Percentiles rank a stretch among this genome's conserved stretches.
Conservation (phyloP, 1,139 yeast genomes). For the Sugiyamaella xylanicola region DNA sequence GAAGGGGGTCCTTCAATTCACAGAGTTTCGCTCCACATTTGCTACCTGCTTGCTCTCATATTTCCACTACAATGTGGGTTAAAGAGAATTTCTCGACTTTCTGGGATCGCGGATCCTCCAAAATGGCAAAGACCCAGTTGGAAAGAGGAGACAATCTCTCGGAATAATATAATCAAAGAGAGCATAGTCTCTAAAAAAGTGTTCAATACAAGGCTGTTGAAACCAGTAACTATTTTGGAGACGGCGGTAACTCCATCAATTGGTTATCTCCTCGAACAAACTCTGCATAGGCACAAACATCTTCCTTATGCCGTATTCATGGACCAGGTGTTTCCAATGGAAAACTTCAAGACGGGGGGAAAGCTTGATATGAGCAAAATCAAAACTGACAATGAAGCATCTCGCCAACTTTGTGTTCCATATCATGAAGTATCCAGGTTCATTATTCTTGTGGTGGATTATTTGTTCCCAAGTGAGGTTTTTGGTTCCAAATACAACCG, state of each 20-base stretch:
- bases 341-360: slow-evolving; percentile 6
- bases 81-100: background rate
- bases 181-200: background rate
- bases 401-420: slow-evolving; percentile 8
- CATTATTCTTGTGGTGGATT: slow-evolving; percentile 4
- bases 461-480: slow-evolving; percentile 52
- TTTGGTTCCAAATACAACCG: slow-evolving; percentile 62
- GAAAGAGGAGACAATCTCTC: background rate
- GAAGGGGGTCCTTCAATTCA: no score
- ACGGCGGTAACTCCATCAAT: slow-evolving; percentile 1
- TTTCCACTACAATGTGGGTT: slow-evolving; percentile 11
- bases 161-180: no score
- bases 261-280: slow-evolving; percentile 10
- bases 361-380: slow-evolving; percentile 11
- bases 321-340: slow-evolving; percentile 29
- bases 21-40: background rate
- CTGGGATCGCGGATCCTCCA: background rate
- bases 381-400: background rate
- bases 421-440: slow-evolving; percentile 26
- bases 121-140: background rate
- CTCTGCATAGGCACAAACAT: slow-evolving; percentile 22
- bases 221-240: background rate
- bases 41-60: slow-evolving; percentile 6
- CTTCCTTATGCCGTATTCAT: slow-evolving; percentile 30
- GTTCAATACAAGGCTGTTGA: slow-evolving; percentile 6